Conservation (phyloP, 148 eudicot species). For the Rhododendron henanense region DNA sequence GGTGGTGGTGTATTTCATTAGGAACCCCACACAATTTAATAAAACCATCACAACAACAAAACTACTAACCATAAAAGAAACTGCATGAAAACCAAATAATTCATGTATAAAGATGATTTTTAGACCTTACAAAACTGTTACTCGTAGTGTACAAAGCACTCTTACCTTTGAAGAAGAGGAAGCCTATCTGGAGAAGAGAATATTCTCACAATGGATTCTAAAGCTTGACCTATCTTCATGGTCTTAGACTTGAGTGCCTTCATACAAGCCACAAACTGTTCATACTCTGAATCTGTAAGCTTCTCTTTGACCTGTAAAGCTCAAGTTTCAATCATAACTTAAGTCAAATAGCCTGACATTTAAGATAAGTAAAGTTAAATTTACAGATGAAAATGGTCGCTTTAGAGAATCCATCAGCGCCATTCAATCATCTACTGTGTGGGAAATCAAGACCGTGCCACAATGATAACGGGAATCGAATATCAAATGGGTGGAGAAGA, state of each 20-base stretch:
- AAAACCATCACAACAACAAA: neutral
- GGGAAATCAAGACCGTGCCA: neutral
- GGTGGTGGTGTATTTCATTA: neutral
- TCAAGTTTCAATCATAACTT: conserved; percentile 1
- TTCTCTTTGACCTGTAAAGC: conserved; percentile 72
- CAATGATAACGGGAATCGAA: neutral
- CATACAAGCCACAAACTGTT: conserved; percentile 74
- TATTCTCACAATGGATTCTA: conserved; percentile 63
- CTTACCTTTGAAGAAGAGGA: conserved; percentile 73
- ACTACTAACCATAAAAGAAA: neutral
- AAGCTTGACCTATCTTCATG: conserved; percentile 64
- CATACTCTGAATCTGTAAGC: conserved; percentile 67
- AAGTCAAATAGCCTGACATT: neutral
- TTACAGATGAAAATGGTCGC: neutral
- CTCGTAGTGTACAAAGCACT: neutral
- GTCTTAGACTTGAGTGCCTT: conserved; percentile 83
- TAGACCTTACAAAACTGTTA: neutral
- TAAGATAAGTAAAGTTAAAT: neutral
- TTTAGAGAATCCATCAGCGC: neutral
- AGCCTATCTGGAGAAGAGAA: conserved; percentile 77
- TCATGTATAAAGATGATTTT: neutral
- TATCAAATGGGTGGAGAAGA: neutral
- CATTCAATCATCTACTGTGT: neutral
- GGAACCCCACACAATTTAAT: neutral
- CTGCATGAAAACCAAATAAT: neutral